phyloP scores from a whole-genome alignment of 805 yeast species.

The Saccharomycopsis sp. region DNA sequence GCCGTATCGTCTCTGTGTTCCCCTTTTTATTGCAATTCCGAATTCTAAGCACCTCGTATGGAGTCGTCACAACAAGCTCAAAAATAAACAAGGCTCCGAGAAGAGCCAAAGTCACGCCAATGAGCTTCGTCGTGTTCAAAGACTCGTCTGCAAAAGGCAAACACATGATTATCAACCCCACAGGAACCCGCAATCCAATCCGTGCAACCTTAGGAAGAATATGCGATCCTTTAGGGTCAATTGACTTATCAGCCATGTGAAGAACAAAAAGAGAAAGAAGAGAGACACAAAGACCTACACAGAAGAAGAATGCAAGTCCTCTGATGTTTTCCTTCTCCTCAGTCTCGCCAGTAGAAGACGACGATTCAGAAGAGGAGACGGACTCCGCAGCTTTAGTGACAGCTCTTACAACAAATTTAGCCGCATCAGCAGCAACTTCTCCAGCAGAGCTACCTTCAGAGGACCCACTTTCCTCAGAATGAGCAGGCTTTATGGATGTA shows the following conservation, averaged over 20 bases:
- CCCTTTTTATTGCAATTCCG: too few relatives aligned
- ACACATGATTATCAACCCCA: slow-evolving; percentile 34
- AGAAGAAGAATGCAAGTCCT: slow-evolving; percentile 43
- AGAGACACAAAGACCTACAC: slow-evolving; percentile 46
- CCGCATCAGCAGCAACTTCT: not conserved
- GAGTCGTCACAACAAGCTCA: not conserved
- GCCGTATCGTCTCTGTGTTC: too few relatives aligned
- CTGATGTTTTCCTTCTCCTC: slow-evolving; percentile 31
- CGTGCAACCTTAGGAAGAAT: slow-evolving; percentile 33
- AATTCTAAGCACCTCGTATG: not conserved
- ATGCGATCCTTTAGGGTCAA: slow-evolving; percentile 33
- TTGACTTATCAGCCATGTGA: slow-evolving; percentile 39
- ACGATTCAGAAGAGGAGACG: not conserved
- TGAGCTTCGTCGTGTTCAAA: slow-evolving; percentile 32
- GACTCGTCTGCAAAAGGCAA: slow-evolving; percentile 37
- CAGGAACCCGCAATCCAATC: slow-evolving; percentile 35
- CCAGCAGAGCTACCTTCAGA: not conserved
- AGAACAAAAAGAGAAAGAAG: slow-evolving; percentile 34
- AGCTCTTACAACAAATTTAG: not conserved
- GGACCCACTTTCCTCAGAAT: not conserved
- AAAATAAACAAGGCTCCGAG: not conserved
- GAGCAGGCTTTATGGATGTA: slow-evolving; percentile 21
- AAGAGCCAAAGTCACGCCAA: slow-evolving; percentile 28
- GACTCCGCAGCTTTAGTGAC: slow-evolving; percentile 10
- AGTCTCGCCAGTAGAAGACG: not conserved